Conservation (phyloP, 768 basidiomycete species). For the Leccinum aurantiacum region DNA sequence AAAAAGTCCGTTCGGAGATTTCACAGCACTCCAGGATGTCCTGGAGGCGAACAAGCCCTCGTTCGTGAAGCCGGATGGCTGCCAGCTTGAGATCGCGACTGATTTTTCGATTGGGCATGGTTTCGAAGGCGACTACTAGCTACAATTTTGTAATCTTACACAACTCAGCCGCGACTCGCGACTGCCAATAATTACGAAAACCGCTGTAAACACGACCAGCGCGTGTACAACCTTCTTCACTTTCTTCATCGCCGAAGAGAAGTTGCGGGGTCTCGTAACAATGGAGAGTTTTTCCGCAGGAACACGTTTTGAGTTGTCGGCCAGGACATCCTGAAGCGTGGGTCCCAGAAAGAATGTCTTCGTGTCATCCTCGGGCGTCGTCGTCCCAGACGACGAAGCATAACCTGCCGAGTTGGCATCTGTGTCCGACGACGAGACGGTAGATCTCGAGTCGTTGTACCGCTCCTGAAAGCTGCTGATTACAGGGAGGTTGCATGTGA, state of each 20-base stretch:
- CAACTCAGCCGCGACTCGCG: too few species aligned
- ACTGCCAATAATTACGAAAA: too few species aligned
- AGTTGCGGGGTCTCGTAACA: constrained; percentile 12
- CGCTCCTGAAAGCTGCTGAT: neutral
- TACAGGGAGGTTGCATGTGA: neutral
- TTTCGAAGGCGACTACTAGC: too few species aligned
- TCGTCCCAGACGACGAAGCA: constrained; percentile 31
- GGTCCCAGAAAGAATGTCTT: constrained; percentile 23
- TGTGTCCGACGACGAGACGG: constrained; percentile 22
- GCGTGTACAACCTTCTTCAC: constrained; percentile 22
- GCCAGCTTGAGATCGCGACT: too few species aligned
- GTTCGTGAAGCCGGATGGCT: too few species aligned
- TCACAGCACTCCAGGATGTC: too few species aligned
- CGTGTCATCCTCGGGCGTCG: constrained; percentile 32
- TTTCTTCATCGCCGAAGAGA: constrained; percentile 23
- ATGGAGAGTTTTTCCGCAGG: constrained; percentile 7
- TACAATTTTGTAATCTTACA: too few species aligned
- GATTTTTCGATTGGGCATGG: too few species aligned
- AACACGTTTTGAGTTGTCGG: constrained; percentile 3
- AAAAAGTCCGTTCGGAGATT: too few species aligned
- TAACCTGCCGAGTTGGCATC: constrained; percentile 23
- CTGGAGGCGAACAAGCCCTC: too few species aligned
- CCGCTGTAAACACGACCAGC: constrained; percentile 25
- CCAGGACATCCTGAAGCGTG: constrained; percentile 6
- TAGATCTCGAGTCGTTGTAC: constrained; percentile 7